Evolutionary conservation across 176 grass and related monocot genomes (phyloP).

Genomic region (Triticum monococcum): DNA sequence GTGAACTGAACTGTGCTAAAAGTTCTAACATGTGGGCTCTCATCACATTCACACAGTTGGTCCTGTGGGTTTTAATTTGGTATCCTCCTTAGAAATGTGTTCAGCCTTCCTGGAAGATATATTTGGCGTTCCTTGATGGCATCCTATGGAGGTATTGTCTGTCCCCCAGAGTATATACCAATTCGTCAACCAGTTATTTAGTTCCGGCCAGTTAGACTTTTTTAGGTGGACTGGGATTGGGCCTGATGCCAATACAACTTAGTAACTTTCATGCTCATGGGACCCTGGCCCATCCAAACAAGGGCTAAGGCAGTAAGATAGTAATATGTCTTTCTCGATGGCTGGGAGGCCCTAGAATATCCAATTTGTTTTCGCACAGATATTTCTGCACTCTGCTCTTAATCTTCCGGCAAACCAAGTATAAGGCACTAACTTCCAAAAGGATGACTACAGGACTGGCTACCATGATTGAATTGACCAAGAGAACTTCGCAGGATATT

Average conservation of each 20-base stretch:
- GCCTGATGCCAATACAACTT: background rate
- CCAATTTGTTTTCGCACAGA: background rate
- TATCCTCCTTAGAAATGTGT: conserved; percentile 17
- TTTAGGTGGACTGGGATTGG: background rate
- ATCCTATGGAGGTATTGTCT: background rate
- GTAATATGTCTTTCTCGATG: background rate
- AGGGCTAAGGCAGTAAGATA: background rate
- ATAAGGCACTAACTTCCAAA: conserved; percentile 6
- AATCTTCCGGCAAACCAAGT: background rate
- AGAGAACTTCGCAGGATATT: conserved; percentile 25
- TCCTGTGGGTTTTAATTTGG: background rate
- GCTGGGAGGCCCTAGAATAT: background rate
- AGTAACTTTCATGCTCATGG: background rate
- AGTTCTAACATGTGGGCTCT: conserved; percentile 9
- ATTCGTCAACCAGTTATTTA: background rate
- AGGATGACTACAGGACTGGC: background rate
- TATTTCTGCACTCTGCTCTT: conserved; percentile 5
- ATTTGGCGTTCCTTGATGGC: background rate
- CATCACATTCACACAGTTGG: background rate
- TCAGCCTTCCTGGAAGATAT: background rate
- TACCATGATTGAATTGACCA: background rate
- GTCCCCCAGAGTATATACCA: background rate
- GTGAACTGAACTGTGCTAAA: background rate
- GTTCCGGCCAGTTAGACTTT: background rate
- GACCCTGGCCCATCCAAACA: background rate